Percentiles rank a stretch among this genome's conserved stretches.
Conservation (phyloP, 2,329 filamentous ascomycete genomes). For the Tricladium varicosporioides region DNA sequence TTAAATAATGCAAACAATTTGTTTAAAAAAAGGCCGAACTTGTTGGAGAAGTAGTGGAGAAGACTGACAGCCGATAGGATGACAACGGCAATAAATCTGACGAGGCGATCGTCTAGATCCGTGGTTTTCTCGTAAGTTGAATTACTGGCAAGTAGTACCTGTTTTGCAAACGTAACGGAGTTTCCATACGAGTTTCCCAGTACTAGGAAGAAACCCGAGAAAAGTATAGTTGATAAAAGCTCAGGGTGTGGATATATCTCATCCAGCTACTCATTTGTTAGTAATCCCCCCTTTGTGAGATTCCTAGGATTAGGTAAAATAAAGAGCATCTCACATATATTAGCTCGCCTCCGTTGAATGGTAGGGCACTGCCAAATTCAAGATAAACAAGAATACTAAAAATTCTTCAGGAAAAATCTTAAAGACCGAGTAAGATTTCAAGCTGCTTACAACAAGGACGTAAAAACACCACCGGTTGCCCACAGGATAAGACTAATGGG, state of each 20-base stretch:
- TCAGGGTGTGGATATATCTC: too few species aligned
- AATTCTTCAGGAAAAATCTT: too few species aligned
- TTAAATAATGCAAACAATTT: conserved; percentile 3
- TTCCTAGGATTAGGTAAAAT: too few species aligned
- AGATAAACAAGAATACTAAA: conserved; percentile 37
- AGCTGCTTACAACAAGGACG: conserved; percentile 42
- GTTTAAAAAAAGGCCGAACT: conserved; percentile 5
- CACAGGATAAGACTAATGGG: conserved; percentile 43
- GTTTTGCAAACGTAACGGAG: conserved; percentile 28
- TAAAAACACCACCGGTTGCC: conserved; percentile 41
- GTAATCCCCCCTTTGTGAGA: too few species aligned
- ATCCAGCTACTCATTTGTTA: too few species aligned
- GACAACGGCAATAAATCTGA: conserved; percentile 30
- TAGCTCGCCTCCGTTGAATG: conserved; percentile 37
- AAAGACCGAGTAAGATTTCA: too few species aligned
- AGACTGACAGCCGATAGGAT: conserved; percentile 6
- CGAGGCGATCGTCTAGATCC: conserved; percentile 24
- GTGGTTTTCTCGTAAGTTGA: conserved; percentile 5
- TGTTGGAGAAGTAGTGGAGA: conserved; percentile 8
- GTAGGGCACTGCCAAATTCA: conserved; percentile 45
- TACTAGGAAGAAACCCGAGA: conserved; percentile 29
- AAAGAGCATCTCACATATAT: too few species aligned
- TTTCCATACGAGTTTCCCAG: conserved; percentile 31
- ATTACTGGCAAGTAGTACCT: conserved; percentile 23
- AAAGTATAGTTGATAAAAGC: conserved; percentile 28